Evolutionary conservation across 2,329 filamentous ascomycete genomes (phyloP), one percentile per base, ranked within the genome.

Genomic region (Cladosporium halotolerans): DNA sequence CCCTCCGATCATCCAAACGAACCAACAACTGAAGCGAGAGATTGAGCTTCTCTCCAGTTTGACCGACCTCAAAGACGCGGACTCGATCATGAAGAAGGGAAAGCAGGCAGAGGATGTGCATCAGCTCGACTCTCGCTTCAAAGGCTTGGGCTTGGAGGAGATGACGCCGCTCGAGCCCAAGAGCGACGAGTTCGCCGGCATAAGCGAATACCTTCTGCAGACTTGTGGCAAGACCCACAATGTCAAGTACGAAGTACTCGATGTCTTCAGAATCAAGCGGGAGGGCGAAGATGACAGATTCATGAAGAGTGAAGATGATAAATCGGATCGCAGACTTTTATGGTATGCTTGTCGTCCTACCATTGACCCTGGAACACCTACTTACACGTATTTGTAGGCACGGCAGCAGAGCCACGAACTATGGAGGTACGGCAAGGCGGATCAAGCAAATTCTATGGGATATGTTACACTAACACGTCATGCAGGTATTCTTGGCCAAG

Each of bases 261-360:
- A 89, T 45, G 91, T 95, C 59, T 95, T 95, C 78, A 84, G 89
- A 38, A 86, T 95, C 58, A 83, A 90, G 65, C 83, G 90, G 1
- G 66, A 80, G 13, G 87, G 86, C 40, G 90, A 95, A 69, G 70
- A 75, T 6, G 78, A 83, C 1, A 84, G 87, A 1, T 91, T 92
- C 63, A 70, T 82, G 4, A 70, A 78, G 40, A 82, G 79, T 41
- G 50, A 67, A 7, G 84, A 76, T 55, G 69, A 79, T 18, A 76
- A 73, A 2, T 80, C 79, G 45, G 81, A 93, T 65, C 81, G 86
- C 19, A 82, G 88, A 14, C 81, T 95, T 1, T 77, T 96, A 2
- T 96, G 90, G 90, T 49, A 38, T 38, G 34, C 34, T 38, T 38
- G 2, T 38, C 23, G 23, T 28, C 23, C 23, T 7, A 5, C 4